Percentiles rank a stretch among this genome's conserved stretches.
Conservation (phyloP, 1,284 basidiomycete genomes). For the Sanghuangporus sanghuang region DNA sequence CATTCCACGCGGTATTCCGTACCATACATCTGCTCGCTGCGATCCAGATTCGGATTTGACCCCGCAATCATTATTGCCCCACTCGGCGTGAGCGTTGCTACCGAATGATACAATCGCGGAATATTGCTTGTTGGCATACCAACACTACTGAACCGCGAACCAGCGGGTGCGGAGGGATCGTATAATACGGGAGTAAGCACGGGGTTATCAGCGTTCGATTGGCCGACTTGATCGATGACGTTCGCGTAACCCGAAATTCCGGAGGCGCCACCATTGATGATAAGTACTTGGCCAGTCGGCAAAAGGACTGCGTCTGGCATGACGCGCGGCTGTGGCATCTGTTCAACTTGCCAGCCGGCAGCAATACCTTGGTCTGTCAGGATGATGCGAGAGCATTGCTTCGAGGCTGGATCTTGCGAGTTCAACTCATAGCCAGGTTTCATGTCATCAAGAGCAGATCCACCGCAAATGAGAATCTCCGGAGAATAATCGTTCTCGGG, state of each 20-base stretch:
- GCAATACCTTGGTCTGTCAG: constrained; percentile 61
- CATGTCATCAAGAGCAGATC: constrained; percentile 63
- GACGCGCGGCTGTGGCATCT: constrained; percentile 66
- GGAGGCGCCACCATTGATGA: constrained; percentile 71
- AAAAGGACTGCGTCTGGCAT: constrained; percentile 83
- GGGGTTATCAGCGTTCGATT: constrained; percentile 78
- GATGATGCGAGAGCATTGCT: constrained; percentile 68
- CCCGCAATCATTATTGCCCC: constrained; percentile 76
- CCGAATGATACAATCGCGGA: constrained; percentile 80
- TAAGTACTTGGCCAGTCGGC: constrained; percentile 71
- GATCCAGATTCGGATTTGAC: constrained; percentile 78
- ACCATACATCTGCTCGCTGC: constrained; percentile 61
- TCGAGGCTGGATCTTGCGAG: constrained; percentile 64
- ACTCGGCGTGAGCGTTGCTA: constrained; percentile 64
- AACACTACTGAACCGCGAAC: constrained; percentile 55
- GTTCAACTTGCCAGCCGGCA: constrained; percentile 68
- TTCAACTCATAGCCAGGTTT: constrained; percentile 57
- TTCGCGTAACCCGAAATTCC: constrained; percentile 87
- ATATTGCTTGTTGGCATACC: constrained; percentile 68
- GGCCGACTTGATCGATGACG: constrained; percentile 61
- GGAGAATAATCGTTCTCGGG: constrained; percentile 59
- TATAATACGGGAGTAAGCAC: constrained; percentile 72
- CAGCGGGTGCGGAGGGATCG: constrained; percentile 53
- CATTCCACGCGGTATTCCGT: constrained; percentile 82
- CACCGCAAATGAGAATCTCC: constrained; percentile 75